A percentile compares a stretch with the other conserved stretches of the same genome.
These are phyloP conservation scores for Hypholoma sublateritium DNA, from an alignment of 768 basidiomycete species.

Conservation along the genomic window DNA sequence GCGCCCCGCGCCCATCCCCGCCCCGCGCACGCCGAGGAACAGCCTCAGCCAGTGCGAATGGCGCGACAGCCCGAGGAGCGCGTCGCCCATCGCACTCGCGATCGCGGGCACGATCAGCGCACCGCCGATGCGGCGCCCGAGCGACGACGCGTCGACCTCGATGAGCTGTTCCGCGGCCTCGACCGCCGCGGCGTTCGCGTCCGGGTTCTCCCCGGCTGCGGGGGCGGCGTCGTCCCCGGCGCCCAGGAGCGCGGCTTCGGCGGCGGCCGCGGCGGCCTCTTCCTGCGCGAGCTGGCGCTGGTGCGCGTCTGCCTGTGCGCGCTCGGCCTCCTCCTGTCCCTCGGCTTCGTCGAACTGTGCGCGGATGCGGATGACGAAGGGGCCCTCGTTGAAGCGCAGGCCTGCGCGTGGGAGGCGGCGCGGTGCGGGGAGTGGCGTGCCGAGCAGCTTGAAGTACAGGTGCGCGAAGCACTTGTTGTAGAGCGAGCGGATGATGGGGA, in stretches of 20 bases:
- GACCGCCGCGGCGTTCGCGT: conserved; percentile 41
- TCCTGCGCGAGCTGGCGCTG: conserved; percentile 15
- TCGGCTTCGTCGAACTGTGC: conserved; percentile 23
- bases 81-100: conserved; percentile 60
- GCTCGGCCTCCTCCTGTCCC: conserved; percentile 11
- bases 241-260: conserved; percentile 2
- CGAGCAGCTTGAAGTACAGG: conserved; percentile 45
- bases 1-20: conserved; percentile 9
- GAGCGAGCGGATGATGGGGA: conserved; percentile 45
- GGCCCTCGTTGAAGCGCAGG: conserved; percentile 29
- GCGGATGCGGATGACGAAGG: conserved; percentile 35
- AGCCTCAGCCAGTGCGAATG: conserved; percentile 38
- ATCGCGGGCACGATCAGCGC: conserved; percentile 69
- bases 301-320: conserved; percentile 1
- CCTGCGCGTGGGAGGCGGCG: conserved; percentile 22
- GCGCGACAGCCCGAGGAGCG: conserved; percentile 56
- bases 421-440: conserved; percentile 27
- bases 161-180: conserved; percentile 59
- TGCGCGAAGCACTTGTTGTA: conserved; percentile 43
- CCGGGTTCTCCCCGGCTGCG: conserved; percentile 28
- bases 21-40: conserved; percentile 32
- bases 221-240: conserved; percentile 19
- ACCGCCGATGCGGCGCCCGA: conserved; percentile 69
- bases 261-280: conserved; percentile 8
- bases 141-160: conserved; percentile 52